Evolutionary conservation across 1,139 yeast genomes (phyloP).

Genomic region (Yamadazyma sp.): DNA sequence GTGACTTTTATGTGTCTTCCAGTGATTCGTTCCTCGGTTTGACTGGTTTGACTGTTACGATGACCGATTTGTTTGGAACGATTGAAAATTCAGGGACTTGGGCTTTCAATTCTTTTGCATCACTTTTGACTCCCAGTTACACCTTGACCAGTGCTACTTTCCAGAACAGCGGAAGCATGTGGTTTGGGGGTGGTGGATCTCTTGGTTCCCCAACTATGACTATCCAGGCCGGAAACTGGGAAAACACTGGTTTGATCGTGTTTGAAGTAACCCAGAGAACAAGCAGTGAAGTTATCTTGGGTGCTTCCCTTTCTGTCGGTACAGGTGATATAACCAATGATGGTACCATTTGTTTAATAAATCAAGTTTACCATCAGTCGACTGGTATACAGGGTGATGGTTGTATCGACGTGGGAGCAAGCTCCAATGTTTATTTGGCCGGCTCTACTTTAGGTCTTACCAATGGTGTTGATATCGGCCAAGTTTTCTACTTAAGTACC

Average conservation of each 20-base stretch:
- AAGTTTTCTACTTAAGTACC: slow-evolving; percentile 23
- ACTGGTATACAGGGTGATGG: slow-evolving; percentile 28
- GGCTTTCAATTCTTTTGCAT: slow-evolving; percentile 21
- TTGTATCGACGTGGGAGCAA: slow-evolving; percentile 25
- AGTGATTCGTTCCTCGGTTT: slow-evolving; percentile 6
- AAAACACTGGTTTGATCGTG: slow-evolving; percentile 27
- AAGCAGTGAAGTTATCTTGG: slow-evolving; percentile 18
- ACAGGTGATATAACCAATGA: slow-evolving; percentile 21
- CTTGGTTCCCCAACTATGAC: slow-evolving; percentile 20
- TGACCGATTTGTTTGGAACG: slow-evolving; percentile 12
- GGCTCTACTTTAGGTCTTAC: slow-evolving; percentile 18
- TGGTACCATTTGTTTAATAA: slow-evolving; percentile 31
- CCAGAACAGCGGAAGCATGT: slow-evolving; percentile 29
- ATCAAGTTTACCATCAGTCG: slow-evolving; percentile 24
- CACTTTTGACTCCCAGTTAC: slow-evolving; percentile 21
- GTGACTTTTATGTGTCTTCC: slow-evolving; percentile 23
- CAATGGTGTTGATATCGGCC: slow-evolving; percentile 14
- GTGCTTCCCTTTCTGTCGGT: slow-evolving; percentile 15
- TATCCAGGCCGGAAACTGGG: slow-evolving; percentile 23
- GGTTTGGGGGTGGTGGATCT: slow-evolving; percentile 25
- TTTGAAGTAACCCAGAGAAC: slow-evolving; percentile 22
- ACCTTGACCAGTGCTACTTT: slow-evolving; percentile 21
- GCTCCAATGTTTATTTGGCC: slow-evolving; percentile 22
- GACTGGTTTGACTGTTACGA: slow-evolving; percentile 13
- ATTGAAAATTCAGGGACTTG: slow-evolving; percentile 24